These are phyloP conservation scores for Penicillium psychrosexuale DNA, from an alignment of 2,329 filamentous ascomycete genomes.

Conservation along the genomic window DNA sequence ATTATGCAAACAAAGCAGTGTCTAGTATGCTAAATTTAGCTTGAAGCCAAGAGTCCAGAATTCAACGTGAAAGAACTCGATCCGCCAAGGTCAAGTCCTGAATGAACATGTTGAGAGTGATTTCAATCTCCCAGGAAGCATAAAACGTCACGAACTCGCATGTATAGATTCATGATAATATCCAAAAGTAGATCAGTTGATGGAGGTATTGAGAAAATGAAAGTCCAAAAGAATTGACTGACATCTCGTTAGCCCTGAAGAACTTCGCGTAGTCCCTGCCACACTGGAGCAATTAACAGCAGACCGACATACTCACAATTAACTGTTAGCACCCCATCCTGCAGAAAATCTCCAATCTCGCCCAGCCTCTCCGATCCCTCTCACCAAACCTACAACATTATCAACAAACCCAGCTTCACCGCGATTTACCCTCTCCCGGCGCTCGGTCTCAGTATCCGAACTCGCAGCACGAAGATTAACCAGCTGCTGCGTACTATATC, in stretches of 20 bases:
- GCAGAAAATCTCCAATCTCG: conserved; percentile 23
- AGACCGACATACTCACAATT: background rate
- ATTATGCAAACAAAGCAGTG: background rate
- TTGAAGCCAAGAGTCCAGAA: background rate
- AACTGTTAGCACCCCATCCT: conserved; percentile 27
- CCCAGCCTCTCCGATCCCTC: conserved; percentile 25
- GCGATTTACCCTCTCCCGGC: conserved; percentile 20
- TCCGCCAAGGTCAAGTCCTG: background rate
- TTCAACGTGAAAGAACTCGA: background rate
- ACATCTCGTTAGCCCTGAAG: background rate
- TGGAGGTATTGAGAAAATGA: background rate
- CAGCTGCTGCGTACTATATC: conserved; percentile 16
- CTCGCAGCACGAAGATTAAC: conserved; percentile 8
- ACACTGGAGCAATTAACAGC: background rate
- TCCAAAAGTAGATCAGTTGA: no score
- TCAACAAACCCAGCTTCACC: conserved; percentile 28
- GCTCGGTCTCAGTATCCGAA: conserved; percentile 21
- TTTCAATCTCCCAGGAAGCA: background rate
- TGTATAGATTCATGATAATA: no score
- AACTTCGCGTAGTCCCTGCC: background rate
- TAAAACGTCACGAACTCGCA: no score
- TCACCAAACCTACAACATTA: conserved; percentile 25
- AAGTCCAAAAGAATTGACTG: no score
- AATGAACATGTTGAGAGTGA: background rate
- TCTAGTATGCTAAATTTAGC: background rate